These are phyloP conservation scores for Plasmodium vivax DNA, from an alignment of 169 alveolate species.

Conservation along the genomic window DNA sequence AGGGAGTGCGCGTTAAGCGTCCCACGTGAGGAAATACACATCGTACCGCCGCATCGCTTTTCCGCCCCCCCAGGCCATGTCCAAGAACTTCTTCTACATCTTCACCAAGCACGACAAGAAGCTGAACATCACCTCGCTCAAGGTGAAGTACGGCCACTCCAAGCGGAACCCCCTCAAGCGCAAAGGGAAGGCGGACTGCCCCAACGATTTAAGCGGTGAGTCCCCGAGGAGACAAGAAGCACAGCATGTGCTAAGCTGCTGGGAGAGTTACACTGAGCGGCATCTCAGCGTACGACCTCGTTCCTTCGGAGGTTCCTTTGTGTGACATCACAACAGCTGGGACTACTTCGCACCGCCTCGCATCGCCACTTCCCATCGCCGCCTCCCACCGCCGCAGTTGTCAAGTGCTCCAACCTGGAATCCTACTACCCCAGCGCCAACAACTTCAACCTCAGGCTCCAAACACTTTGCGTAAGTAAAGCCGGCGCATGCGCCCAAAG, in stretches of 20 bases:
- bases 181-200: not conserved
- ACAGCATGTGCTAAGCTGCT: not conserved
- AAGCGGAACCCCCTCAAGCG: not conserved
- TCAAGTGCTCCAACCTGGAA: constrained; percentile 47
- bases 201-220: constrained; percentile 35
- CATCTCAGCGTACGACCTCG: not conserved
- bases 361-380: not conserved
- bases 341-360: not conserved
- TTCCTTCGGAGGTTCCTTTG: not conserved
- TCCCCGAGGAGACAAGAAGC: not conserved
- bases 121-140: constrained; percentile 35
- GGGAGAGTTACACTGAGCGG: not conserved
- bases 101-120: constrained; percentile 27
- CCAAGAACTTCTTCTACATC: constrained; percentile 45
- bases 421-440: constrained; percentile 38
- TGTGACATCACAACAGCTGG: not conserved
- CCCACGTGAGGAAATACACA: not conserved
- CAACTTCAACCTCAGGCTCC: constrained; percentile 24
- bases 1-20: too few relatives aligned
- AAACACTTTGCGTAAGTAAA: constrained; percentile 25
- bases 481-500: not conserved
- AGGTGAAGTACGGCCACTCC: constrained; percentile 38
- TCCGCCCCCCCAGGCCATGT: constrained; percentile 13
- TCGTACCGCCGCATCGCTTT: not conserved
- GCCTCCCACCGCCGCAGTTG: constrained; percentile 7